Percentiles rank a stretch among this genome's conserved stretches.
phyloP scores from a whole-genome alignment of 768 basidiomycete species.

The Trametes meyenii region DNA sequence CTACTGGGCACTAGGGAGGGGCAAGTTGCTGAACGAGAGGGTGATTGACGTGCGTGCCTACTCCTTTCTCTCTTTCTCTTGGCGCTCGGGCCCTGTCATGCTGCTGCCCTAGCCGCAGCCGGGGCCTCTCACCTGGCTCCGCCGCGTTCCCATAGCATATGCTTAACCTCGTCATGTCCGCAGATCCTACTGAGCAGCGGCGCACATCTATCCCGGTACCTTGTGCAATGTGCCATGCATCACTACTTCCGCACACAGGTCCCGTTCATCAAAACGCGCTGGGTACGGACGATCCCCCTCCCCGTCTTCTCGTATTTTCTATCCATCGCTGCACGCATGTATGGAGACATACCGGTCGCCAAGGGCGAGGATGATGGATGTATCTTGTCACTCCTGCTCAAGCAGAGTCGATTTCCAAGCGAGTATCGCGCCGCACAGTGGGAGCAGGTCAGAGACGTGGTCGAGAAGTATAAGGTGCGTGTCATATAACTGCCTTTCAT shows the following conservation, averaged over 20 bases:
- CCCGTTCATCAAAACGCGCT: slow-evolving; percentile 74
- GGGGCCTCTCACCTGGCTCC: neutral
- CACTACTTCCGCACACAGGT: slow-evolving; percentile 75
- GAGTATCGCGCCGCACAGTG: slow-evolving; percentile 59
- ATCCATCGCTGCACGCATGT: slow-evolving; percentile 55
- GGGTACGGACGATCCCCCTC: slow-evolving; percentile 69
- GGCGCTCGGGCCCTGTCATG: slow-evolving; percentile 16
- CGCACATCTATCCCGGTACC: slow-evolving; percentile 77
- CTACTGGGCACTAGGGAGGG: slow-evolving; percentile 75
- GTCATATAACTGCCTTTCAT: slow-evolving; percentile 14
- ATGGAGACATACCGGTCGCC: slow-evolving; percentile 66
- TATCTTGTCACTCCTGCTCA: slow-evolving; percentile 64
- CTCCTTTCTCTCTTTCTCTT: slow-evolving; percentile 25
- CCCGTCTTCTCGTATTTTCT: slow-evolving; percentile 67
- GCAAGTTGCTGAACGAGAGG: slow-evolving; percentile 61
- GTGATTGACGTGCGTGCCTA: slow-evolving; percentile 66
- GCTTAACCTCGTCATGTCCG: slow-evolving; percentile 8
- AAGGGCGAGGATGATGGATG: slow-evolving; percentile 80
- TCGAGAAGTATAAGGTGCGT: slow-evolving; percentile 71
- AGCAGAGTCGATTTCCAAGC: slow-evolving; percentile 68
- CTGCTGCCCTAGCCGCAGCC: slow-evolving; percentile 8
- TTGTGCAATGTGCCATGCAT: slow-evolving; percentile 76
- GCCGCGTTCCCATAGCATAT: neutral
- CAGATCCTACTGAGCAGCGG: slow-evolving; percentile 77
- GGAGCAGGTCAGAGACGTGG: slow-evolving; percentile 65